Base-by-base conservation (phyloP, 2,329 filamentous ascomycete genomes). In the Fusarium fujikuroi region DNA sequence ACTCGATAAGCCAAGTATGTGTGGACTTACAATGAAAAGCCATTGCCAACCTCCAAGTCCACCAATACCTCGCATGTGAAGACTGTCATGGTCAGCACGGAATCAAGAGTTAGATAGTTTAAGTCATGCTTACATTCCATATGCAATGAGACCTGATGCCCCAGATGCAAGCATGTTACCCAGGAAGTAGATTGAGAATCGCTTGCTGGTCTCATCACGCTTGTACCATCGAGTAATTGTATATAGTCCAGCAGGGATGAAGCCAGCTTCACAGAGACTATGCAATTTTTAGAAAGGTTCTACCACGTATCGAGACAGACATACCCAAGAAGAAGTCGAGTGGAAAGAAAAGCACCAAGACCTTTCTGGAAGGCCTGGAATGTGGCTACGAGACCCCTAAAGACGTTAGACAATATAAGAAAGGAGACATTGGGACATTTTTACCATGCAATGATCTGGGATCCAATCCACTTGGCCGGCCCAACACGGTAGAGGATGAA, bases 151-250 rank as follows among this genome's bases (percentile, higher is more conserved):
- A 4, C 75, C 75, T 16, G 73, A 66, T 28, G 61, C 69, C 2
- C 83, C 84, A 28, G 79, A 78, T 1, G 83, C 84, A 19, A 82
- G 72, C 67, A 84, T 81, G 53, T 85, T 86, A 4, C 85, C 84
- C 23, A 86, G 80, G 60, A 85, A 86, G 72, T 83, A 86, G 62
- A 78, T 80, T 16, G 83, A 81, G 59, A 86, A 84, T 4, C 85
- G 78, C 73, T 84, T 85, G 54, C 83, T 84, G 0, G 83, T 85
- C 66, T 87, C 85, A 12, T 80, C 79, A 7, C 80, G 80, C 34
- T 84, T 87, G 63, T 87, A 87, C 84, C 84, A 87, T 4, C 82
- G 79, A 0, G 84, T 86, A 3, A 87, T 81, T 1, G 85, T 86
- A 76, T 83, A 87, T 4, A 87, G 77, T 11, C 84, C 84, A 3